Evolutionary conservation across 768 basidiomycete species (phyloP).

Genomic region (Phylloporus arenicola): DNA sequence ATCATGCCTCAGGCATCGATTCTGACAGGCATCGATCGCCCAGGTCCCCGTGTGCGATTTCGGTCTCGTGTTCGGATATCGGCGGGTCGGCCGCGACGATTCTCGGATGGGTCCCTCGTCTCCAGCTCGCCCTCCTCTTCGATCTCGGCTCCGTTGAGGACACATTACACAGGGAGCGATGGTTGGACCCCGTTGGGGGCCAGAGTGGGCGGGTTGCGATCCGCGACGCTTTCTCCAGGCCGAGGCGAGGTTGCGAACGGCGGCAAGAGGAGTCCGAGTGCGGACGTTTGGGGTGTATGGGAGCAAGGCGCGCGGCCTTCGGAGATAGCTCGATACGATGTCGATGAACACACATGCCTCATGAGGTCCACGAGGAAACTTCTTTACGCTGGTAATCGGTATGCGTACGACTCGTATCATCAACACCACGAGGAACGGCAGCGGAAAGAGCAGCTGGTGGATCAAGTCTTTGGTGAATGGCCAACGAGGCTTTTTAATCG

Average conservation of each 20-base stretch:
- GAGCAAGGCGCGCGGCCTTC: slow-evolving; percentile 6
- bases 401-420: slow-evolving; percentile 13
- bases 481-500: slow-evolving; percentile 62
- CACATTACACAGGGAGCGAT: slow-evolving; percentile 45
- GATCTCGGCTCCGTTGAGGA: slow-evolving; percentile 73
- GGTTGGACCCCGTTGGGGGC: slow-evolving; percentile 60
- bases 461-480: slow-evolving; percentile 60
- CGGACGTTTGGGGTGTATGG: background rate
- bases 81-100: slow-evolving; percentile 47
- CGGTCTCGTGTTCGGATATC: slow-evolving; percentile 74
- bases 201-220: slow-evolving; percentile 38
- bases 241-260: background rate
- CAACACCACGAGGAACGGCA: slow-evolving; percentile 24
- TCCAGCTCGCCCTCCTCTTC: slow-evolving; percentile 73
- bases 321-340: slow-evolving; percentile 8
- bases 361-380: slow-evolving; percentile 23
- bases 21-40: slow-evolving; percentile 5
- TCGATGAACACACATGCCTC: slow-evolving; percentile 38
- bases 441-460: slow-evolving; percentile 41
- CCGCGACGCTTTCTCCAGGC: background rate
- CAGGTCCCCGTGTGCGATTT: slow-evolving; percentile 49
- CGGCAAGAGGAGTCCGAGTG: background rate
- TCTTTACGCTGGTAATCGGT: slow-evolving; percentile 18
- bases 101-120: slow-evolving; percentile 34
- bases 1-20: slow-evolving; percentile 7